Evolutionary conservation across 106 monocot species (phyloP), one percentile per base, ranked within the genome.

Genomic region (Dendrobium huoshanense): DNA sequence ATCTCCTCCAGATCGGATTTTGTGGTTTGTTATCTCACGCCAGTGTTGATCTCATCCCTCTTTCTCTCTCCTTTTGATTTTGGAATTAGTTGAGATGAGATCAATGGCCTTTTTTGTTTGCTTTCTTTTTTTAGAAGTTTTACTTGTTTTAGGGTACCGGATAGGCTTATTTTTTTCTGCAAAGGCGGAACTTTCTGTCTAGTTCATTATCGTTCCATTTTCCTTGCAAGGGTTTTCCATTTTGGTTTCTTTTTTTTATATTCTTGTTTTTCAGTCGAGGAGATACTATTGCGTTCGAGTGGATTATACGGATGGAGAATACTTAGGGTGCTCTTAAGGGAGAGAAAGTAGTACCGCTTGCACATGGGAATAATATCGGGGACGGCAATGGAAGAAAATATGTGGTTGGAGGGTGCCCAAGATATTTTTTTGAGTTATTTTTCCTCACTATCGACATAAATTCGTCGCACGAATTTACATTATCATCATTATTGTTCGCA

Each of bases 61-160:
- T 15, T 70, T 70, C 24, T 31, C 15, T 31, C 2, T 70, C 31
- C 33, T 70, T 70, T 70, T 37, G 3, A 37, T 37, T 37, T 70
- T 25, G 67, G 25, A 25, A 67, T 25, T 25, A 5, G 8, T 7
- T 7, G 0, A 37, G 33, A 27, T 70, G 27, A 33, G n/a, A 70
- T 61, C 61, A 22, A 22, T 61, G 19, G 61, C 8, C 13, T 7
- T 31, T 37, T 33, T 70, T 70, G 70, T 70, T 70, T 70, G 27
- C 33, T 70, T 31, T 70, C 70, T 70, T 70, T n/a, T 70, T 70
- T 70, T 70, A 20, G 15, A n/a, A 61, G 61, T n/a, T 61, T 61
- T 61, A 61, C 51, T 51, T 51, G 15, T 51, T 51, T 15, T 51
- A 45, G 51, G 15, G 15, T 51, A 51, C 15, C 51, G 4, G 61